These are phyloP conservation scores for Phytopythium cucurbitacearum DNA, from an alignment of 352 stramenopile species.

Conservation along the genomic window DNA sequence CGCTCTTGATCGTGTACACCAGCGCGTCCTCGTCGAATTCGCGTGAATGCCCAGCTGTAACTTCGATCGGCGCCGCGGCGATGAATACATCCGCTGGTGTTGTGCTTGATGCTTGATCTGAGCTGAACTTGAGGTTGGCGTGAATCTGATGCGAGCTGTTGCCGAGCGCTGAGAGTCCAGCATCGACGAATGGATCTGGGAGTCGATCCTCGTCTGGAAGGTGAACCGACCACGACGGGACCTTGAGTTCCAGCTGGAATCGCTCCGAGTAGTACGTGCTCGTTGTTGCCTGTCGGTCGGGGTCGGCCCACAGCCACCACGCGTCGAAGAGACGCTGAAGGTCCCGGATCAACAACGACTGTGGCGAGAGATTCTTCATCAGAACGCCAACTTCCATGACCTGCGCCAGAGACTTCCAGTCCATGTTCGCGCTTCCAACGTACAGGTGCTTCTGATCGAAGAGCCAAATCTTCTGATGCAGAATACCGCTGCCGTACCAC, in stretches of 20 bases:
- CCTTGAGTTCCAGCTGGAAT: constrained; percentile 51
- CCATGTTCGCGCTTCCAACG: constrained; percentile 82
- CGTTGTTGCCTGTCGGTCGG: constrained; percentile 24
- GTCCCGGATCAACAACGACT: constrained; percentile 38
- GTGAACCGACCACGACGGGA: constrained; percentile 59
- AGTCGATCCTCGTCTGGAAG: constrained; percentile 23
- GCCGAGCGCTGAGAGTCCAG: constrained; percentile 30
- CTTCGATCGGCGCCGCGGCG: constrained; percentile 55
- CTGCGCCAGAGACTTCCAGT: constrained; percentile 82
- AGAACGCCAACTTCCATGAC: constrained; percentile 84
- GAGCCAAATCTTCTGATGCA: constrained; percentile 83
- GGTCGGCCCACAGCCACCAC: constrained; percentile 62
- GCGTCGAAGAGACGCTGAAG: constrained; percentile 63
- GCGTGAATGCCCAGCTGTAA: constrained; percentile 37
- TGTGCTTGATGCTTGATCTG: neutral
- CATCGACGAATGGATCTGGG: constrained; percentile 46
- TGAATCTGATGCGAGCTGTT: constrained; percentile 59
- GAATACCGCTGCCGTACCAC: constrained; percentile 76
- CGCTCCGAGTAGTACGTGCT: constrained; percentile 45
- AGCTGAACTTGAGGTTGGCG: constrained; percentile 9
- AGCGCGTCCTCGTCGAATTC: constrained; percentile 69
- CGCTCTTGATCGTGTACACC: constrained; percentile 68
- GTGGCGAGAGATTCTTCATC: constrained; percentile 35
- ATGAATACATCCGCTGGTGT: constrained; percentile 43
- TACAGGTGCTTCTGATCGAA: constrained; percentile 66